Percentiles rank a stretch among this genome's conserved stretches.
These are phyloP conservation scores for Suillus alpinus DNA, from an alignment of 768 basidiomycete species.

Conservation along the genomic window DNA sequence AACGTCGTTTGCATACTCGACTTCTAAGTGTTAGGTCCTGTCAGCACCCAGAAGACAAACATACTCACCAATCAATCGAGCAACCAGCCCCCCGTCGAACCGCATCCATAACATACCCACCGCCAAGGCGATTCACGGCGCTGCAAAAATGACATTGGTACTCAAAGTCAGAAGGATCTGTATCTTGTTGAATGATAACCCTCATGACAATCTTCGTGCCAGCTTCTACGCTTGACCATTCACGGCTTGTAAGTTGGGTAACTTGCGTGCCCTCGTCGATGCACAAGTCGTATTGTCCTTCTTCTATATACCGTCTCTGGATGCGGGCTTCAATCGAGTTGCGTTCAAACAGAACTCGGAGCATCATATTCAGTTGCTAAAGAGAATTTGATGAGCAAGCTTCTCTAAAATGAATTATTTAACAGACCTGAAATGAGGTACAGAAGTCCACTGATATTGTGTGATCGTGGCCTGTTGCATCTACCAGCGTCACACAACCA, in stretches of 20 bases:
- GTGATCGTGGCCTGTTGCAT: constrained; percentile 11
- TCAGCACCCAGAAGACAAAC: not conserved
- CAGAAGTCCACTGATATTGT: constrained; percentile 25
- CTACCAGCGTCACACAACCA: not conserved
- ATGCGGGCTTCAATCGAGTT: constrained; percentile 16
- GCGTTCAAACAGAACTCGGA: constrained; percentile 14
- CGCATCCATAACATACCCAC: too few species aligned
- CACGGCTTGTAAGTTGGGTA: constrained; percentile 19
- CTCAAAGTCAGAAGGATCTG: not conserved
- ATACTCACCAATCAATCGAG: constrained; percentile 26
- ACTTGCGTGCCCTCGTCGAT: constrained; percentile 22
- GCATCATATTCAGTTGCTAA: constrained; percentile 22
- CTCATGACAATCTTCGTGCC: constrained; percentile 27
- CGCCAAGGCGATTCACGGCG: not conserved
- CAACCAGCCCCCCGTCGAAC: too few species aligned
- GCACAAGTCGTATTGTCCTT: constrained; percentile 22
- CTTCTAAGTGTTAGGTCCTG: constrained; percentile 10
- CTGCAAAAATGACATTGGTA: constrained; percentile 21
- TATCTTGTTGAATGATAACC: constrained; percentile 19
- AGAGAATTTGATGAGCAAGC: not conserved
- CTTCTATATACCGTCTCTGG: constrained; percentile 19
- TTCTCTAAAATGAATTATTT: not conserved
- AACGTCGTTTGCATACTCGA: constrained; percentile 25
- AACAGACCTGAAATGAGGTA: constrained; percentile 22
- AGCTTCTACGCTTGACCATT: constrained; percentile 23